These are phyloP conservation scores for Rosa chinensis DNA, from an alignment of 306 rosid genomes.

Conservation along the genomic window DNA sequence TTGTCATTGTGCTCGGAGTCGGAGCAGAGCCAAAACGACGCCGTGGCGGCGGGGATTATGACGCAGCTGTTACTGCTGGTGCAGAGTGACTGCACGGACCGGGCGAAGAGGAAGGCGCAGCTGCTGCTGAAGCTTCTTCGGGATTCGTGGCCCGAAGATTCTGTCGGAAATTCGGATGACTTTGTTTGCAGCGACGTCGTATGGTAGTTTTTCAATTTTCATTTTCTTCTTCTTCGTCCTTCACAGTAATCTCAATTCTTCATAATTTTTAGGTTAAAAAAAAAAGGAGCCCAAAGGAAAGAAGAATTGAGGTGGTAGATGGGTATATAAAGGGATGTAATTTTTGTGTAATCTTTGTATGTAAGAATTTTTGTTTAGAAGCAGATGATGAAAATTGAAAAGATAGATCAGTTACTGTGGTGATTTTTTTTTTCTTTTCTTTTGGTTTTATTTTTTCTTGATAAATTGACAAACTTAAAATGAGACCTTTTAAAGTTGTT, in stretches of 20 bases:
- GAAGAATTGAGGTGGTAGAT: constrained; percentile 34
- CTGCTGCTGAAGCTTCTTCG: constrained; percentile 86
- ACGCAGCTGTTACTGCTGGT: constrained; percentile 76
- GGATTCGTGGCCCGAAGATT: constrained; percentile 96
- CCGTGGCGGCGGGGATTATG: constrained; percentile 80
- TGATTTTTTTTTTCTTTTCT: background rate
- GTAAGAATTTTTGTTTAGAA: constrained; percentile 41
- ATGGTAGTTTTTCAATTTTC: constrained; percentile 35
- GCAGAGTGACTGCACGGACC: constrained; percentile 88
- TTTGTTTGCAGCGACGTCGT: constrained; percentile 72
- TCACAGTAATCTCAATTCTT: constrained; percentile 30
- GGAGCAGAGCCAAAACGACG: constrained; percentile 58
- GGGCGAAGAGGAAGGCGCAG: constrained; percentile 95
- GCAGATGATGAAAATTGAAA: constrained; percentile 10
- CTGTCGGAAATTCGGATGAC: constrained; percentile 79
- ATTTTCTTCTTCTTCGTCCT: background rate
- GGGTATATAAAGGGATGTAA: constrained; percentile 45
- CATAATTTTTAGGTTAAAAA: constrained; percentile 14
- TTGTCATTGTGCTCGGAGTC: constrained; percentile 74
- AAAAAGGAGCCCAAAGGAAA: background rate
- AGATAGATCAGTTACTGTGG: constrained; percentile 25
- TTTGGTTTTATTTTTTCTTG: background rate
- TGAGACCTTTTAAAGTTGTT: background rate
- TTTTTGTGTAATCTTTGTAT: constrained; percentile 54
- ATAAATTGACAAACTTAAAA: background rate